Conservation (phyloP, 2,329 filamentous ascomycete genomes). For the Dactylonectria macrodidyma region DNA sequence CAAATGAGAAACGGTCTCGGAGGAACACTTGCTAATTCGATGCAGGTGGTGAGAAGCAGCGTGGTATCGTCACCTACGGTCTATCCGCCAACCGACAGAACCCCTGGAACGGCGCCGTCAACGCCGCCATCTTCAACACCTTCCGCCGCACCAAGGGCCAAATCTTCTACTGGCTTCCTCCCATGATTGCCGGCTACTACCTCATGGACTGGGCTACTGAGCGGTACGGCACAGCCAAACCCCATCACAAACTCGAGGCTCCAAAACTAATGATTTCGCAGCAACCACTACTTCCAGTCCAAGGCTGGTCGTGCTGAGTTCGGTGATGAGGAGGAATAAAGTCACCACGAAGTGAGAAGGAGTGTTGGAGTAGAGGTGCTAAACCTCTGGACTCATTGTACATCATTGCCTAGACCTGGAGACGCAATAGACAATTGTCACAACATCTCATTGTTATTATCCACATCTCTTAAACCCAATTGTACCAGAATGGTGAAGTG, state of each 20-base stretch:
- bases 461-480: not conserved
- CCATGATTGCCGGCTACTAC: conserved; percentile 84
- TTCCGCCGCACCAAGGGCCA: conserved; percentile 89
- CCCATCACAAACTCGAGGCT: not conserved
- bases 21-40: conserved; percentile 42
- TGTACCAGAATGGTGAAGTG: not conserved
- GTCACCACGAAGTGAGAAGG: conserved; percentile 27
- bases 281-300: conserved; percentile 87
- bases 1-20: conserved; percentile 2
- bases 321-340: conserved; percentile 62
- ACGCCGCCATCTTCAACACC: conserved; percentile 95
- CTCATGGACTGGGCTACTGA: conserved; percentile 92
- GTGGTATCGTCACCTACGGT: conserved; percentile 79
- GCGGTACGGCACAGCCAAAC: conserved; percentile 72
- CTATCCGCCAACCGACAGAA: conserved; percentile 91
- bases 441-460: conserved; percentile 41
- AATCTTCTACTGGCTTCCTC: conserved; percentile 90
- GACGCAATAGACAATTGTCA: conserved; percentile 55
- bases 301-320: conserved; percentile 78
- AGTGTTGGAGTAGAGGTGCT: conserved; percentile 49
- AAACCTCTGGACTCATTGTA: conserved; percentile 55
- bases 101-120: conserved; percentile 81
- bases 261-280: conserved; percentile 52
- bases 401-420: conserved; percentile 58
- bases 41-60: conserved; percentile 72